phyloP scores from a whole-genome alignment of 331 rosid genomes.

The Quercus phellos region DNA sequence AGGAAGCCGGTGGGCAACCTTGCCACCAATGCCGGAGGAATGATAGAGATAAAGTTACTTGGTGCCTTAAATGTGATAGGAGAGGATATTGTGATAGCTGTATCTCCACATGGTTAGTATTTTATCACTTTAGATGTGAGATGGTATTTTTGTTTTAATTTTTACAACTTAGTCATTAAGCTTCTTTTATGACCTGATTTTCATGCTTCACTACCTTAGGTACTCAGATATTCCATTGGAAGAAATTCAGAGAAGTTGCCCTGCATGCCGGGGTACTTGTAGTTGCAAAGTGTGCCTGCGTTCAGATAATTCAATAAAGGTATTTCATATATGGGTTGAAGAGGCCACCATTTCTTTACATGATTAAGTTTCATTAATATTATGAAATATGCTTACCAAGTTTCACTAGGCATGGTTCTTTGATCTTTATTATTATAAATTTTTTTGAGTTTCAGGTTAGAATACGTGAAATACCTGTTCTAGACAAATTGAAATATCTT shows the following conservation, averaged over 20 bases:
- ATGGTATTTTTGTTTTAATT: constrained; percentile 8
- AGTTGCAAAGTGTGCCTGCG: constrained; percentile 83
- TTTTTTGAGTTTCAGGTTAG: constrained; percentile 53
- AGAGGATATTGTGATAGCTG: constrained; percentile 88
- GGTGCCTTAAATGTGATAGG: constrained; percentile 82
- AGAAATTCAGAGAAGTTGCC: constrained; percentile 75
- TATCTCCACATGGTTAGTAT: constrained; percentile 60
- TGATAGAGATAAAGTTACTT: constrained; percentile 54
- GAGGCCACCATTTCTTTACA: not conserved
- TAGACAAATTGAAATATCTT: constrained; percentile 76
- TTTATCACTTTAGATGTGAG: constrained; percentile 4
- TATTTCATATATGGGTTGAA: constrained; percentile 14
- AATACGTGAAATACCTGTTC: constrained; percentile 77
- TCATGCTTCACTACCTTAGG: constrained; percentile 41
- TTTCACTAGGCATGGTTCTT: constrained; percentile 5
- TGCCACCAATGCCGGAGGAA: constrained; percentile 90
- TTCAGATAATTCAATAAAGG: constrained; percentile 83
- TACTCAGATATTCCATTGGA: constrained; percentile 63
- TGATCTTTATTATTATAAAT: constrained; percentile 16
- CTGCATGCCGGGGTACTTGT: constrained; percentile 90
- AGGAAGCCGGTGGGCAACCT: constrained; percentile 68
- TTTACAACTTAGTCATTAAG: not conserved
- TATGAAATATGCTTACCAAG: constrained; percentile 11
- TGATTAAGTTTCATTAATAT: constrained; percentile 10
- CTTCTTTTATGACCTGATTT: constrained; percentile 6